phyloP scores from a whole-genome alignment of 345 rosid genomes.

The Trapa bicornis region DNA sequence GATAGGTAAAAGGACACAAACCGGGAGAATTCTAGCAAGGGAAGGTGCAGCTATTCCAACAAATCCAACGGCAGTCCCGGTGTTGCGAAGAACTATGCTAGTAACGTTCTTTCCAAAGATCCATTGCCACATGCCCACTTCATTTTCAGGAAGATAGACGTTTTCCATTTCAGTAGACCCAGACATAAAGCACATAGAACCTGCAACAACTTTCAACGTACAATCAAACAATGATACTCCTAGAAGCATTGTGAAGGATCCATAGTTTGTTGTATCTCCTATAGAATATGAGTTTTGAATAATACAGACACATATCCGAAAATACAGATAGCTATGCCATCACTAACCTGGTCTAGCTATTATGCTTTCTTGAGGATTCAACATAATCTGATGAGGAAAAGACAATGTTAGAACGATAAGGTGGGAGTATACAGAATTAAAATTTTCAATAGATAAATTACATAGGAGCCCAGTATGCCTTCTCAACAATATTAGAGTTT shows the following conservation, averaged over 20 bases:
- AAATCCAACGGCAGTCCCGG: constrained; percentile 68
- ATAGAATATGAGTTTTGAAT: neutral
- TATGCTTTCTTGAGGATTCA: constrained; percentile 81
- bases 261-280: neutral
- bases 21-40: constrained; percentile 93
- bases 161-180: constrained; percentile 89
- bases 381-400: constrained; percentile 57
- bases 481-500: neutral
- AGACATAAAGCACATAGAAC: constrained; percentile 95
- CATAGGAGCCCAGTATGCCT: neutral
- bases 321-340: neutral
- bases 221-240: neutral
- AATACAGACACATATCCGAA: neutral
- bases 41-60: constrained; percentile 93
- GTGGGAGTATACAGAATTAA: neutral
- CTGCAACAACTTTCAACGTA: constrained; percentile 21
- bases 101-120: constrained; percentile 80
- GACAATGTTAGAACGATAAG: neutral
- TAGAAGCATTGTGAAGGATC: neutral
- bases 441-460: neutral
- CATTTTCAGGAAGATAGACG: constrained; percentile 71
- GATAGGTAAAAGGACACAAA: constrained; percentile 27
- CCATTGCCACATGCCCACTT: constrained; percentile 92
- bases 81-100: constrained; percentile 55
- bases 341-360: constrained; percentile 74